Conservation (phyloP, 768 basidiomycete genomes). For the Auriscalpium orientale region DNA sequence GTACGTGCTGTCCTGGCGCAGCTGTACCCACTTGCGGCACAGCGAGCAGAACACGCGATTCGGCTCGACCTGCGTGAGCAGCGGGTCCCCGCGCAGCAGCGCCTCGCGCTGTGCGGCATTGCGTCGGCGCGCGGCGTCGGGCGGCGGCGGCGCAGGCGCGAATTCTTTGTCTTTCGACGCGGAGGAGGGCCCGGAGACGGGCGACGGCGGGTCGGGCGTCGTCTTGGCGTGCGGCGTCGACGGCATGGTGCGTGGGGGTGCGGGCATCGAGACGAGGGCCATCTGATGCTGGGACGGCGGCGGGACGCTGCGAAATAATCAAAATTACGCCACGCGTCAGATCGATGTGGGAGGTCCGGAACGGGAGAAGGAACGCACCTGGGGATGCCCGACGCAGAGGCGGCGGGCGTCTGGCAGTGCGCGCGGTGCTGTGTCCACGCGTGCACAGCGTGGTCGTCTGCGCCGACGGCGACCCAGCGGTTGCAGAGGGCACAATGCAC, state of each 20-base stretch:
- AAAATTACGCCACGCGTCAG: neutral
- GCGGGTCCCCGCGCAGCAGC: constrained; percentile 54
- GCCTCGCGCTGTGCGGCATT: constrained; percentile 78
- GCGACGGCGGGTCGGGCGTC: neutral
- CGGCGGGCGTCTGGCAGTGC: constrained; percentile 36
- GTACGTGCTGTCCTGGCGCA: constrained; percentile 69
- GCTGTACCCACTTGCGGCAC: constrained; percentile 79
- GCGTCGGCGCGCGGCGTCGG: constrained; percentile 58
- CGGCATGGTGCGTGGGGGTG: constrained; percentile 12
- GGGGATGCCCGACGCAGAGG: constrained; percentile 4
- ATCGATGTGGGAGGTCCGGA: neutral
- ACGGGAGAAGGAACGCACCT: neutral
- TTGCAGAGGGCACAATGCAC: constrained; percentile 65
- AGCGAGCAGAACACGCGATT: constrained; percentile 59
- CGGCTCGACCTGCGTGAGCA: constrained; percentile 65
- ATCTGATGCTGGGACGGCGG: constrained; percentile 27
- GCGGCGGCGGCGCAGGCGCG: neutral
- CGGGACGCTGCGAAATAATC: constrained; percentile 18
- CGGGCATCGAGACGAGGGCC: constrained; percentile 24
- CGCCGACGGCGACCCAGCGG: constrained; percentile 52
- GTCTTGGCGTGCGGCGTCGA: constrained; percentile 5
- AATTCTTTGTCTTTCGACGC: neutral
- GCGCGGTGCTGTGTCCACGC: constrained; percentile 59
- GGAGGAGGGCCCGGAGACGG: constrained; percentile 1
- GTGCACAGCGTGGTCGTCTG: constrained; percentile 62